A percentile compares a stretch with the other conserved stretches of the same genome.
These are phyloP conservation scores for Coccomyxa sp. DNA, from an alignment of 139 green algal species.

Conservation along the genomic window DNA sequence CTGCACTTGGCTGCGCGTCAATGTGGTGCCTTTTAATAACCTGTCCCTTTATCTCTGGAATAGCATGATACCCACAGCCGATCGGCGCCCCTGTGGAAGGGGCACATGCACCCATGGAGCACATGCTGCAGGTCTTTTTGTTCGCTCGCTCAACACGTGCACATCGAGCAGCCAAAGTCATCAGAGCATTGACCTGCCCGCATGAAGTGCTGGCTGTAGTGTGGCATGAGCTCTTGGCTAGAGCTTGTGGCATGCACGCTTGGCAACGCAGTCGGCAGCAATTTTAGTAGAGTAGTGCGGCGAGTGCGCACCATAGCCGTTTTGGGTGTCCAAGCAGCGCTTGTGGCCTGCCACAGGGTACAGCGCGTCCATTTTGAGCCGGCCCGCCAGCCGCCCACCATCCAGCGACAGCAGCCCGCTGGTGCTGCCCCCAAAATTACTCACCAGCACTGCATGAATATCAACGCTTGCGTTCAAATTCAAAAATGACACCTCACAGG, in stretches of 20 bases:
- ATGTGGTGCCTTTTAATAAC: neutral
- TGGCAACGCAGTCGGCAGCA: neutral
- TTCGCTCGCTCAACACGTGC: neutral
- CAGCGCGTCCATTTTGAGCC: conserved; percentile 62
- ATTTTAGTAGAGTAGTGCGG: neutral
- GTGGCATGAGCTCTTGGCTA: too few species aligned
- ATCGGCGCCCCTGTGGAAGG: too few species aligned
- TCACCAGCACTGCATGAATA: conserved; percentile 58
- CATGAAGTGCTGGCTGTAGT: neutral
- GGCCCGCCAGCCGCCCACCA: conserved; percentile 39
- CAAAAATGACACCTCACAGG: neutral
- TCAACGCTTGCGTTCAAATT: neutral
- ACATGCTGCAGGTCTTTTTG: neutral
- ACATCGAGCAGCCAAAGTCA: neutral
- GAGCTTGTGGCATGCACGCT: neutral
- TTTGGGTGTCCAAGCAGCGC: conserved; percentile 65
- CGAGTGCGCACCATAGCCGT: conserved; percentile 58
- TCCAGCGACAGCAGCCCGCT: conserved; percentile 68
- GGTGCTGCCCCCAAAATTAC: conserved; percentile 80
- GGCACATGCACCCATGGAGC: neutral
- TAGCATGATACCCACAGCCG: neutral
- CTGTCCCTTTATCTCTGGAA: neutral
- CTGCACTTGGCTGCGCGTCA: neutral
- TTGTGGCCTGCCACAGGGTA: conserved; percentile 71
- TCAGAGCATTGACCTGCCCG: neutral